A percentile compares a stretch with the other conserved stretches of the same genome.
phyloP scores from a whole-genome alignment of 192 early-diverging fungal genomes.

The Allomyces macrogynus region DNA sequence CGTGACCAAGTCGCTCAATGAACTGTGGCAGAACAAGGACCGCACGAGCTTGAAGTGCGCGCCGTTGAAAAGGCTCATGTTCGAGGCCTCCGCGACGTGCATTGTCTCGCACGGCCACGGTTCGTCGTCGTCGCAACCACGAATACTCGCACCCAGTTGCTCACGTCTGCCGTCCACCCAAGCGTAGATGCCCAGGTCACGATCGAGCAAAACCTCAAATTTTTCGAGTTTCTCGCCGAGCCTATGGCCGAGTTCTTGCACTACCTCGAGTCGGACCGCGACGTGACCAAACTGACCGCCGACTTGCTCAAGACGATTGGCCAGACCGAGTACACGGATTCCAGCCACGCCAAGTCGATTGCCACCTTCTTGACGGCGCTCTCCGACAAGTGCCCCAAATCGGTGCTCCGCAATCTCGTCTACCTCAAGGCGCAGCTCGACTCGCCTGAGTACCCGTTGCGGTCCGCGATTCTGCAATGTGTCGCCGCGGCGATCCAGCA shows the following conservation, averaged over 20 bases:
- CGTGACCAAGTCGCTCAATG: neutral
- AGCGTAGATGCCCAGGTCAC: constrained; percentile 48
- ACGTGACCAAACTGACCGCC: constrained; percentile 45
- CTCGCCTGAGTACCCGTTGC: constrained; percentile 61
- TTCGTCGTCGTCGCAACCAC: neutral
- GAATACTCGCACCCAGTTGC: no score
- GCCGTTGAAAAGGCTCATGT: neutral
- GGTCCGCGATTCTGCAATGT: constrained; percentile 72
- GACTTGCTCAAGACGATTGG: constrained; percentile 49
- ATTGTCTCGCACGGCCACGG: neutral
- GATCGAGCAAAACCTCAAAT: constrained; percentile 62
- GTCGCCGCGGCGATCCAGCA: constrained; percentile 67
- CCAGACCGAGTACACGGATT: constrained; percentile 22
- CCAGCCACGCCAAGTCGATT: neutral
- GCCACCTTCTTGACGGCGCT: constrained; percentile 20
- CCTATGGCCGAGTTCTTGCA: constrained; percentile 60
- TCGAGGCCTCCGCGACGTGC: neutral
- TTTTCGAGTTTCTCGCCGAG: constrained; percentile 65
- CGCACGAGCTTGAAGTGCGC: neutral
- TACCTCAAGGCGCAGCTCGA: constrained; percentile 63
- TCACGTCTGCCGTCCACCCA: no score
- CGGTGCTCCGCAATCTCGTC: constrained; percentile 62
- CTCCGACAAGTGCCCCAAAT: constrained; percentile 58
- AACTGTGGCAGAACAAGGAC: neutral
- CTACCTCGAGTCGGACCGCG: constrained; percentile 32